A percentile compares a stretch with the other conserved stretches of the same genome.
Conservation (phyloP, 1,284 basidiomycete genomes). For the Cryptococcus deneoformans region DNA sequence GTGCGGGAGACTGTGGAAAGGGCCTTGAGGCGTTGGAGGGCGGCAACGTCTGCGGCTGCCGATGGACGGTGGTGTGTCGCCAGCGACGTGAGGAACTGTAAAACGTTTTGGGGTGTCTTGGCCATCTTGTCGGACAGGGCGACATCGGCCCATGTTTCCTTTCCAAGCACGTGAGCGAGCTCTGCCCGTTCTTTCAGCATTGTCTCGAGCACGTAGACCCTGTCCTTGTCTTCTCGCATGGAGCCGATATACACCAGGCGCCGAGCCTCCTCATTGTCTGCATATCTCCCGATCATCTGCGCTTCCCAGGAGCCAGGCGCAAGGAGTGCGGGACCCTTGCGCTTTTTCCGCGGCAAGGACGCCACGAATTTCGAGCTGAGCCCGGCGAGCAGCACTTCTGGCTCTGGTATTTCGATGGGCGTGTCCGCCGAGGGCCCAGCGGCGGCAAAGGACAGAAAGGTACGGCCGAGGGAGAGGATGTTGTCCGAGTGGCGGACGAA, state of each 20-base stretch:
- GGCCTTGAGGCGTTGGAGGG: conserved; percentile 71
- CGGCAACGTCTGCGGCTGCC: conserved; percentile 67
- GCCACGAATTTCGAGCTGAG: conserved; percentile 41
- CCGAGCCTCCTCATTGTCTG: conserved; percentile 75
- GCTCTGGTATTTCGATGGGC: conserved; percentile 32
- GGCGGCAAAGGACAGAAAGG: conserved; percentile 68
- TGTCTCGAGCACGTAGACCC: conserved; percentile 63
- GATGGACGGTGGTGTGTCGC: conserved; percentile 70
- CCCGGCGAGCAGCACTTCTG: conserved; percentile 30
- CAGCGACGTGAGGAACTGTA: conserved; percentile 73
- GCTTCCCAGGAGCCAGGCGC: conserved; percentile 85
- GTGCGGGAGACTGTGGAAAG: conserved; percentile 54
- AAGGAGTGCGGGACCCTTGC: conserved; percentile 56
- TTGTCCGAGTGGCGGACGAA: conserved; percentile 92
- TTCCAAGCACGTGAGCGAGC: conserved; percentile 77
- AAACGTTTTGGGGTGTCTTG: conserved; percentile 83
- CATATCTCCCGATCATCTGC: conserved; percentile 85
- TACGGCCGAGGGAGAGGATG: conserved; percentile 81
- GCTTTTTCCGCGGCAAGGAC: conserved; percentile 53
- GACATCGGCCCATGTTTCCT: conserved; percentile 77
- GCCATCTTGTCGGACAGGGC: conserved; percentile 92
- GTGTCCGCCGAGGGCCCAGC: conserved; percentile 22
- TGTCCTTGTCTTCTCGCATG: conserved; percentile 54
- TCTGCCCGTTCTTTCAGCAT: conserved; percentile 72
- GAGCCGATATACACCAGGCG: conserved; percentile 72